Conservation (phyloP, 495 filamentous ascomycete genomes). For the Daldinia vernicosa region DNA sequence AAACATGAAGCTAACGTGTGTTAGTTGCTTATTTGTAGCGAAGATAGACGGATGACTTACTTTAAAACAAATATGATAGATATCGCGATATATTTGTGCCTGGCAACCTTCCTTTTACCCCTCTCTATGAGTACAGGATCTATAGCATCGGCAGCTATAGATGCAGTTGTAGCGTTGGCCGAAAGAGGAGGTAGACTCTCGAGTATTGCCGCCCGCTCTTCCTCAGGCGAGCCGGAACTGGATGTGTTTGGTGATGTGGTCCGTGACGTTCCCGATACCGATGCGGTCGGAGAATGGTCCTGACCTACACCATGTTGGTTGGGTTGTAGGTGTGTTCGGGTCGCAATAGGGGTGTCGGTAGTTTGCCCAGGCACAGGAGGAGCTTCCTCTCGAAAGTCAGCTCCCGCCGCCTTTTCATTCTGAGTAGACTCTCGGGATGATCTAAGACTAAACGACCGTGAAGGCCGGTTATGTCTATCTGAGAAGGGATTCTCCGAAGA, state of each 20-base stretch:
- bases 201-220: not conserved
- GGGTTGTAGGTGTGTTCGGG: not conserved
- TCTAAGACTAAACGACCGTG: not conserved
- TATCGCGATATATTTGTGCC: constrained; percentile 35
- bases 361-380: constrained; percentile 1
- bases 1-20: constrained; percentile 29
- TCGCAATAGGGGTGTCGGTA: not conserved
- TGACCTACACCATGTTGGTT: not conserved
- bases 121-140: constrained; percentile 31
- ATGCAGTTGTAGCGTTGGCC: constrained; percentile 27
- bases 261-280: not conserved
- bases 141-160: constrained; percentile 32
- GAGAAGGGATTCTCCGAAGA: constrained; percentile 16
- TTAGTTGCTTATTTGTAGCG: not conserved
- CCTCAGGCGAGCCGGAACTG: not conserved
- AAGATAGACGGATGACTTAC: constrained; percentile 17
- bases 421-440: not conserved
- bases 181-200: constrained; percentile 27
- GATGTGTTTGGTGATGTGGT: not conserved
- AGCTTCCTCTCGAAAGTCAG: not conserved
- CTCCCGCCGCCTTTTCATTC: constrained; percentile 14
- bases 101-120: constrained; percentile 33
- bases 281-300: not conserved
- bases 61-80: constrained; percentile 25
- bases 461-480: not conserved